Percentiles rank a stretch among this genome's conserved stretches.
These are phyloP conservation scores for Nicotiana knightiana DNA, from an alignment of 257 asterid species.

Conservation along the genomic window DNA sequence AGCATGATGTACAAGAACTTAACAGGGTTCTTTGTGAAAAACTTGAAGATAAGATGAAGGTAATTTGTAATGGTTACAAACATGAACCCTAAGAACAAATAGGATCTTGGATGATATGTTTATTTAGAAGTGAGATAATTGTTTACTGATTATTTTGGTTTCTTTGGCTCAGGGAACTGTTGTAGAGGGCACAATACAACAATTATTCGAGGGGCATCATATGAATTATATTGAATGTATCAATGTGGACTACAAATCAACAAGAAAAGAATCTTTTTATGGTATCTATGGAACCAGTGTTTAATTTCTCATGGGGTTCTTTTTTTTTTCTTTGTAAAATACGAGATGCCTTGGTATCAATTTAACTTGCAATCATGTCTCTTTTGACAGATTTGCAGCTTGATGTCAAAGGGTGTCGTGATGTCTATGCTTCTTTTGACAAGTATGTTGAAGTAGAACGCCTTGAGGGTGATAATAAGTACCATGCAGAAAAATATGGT, in stretches of 20 bases:
- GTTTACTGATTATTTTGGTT: background rate
- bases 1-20: constrained; percentile 86
- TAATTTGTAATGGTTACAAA: constrained; percentile 11
- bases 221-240: constrained; percentile 84
- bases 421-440: constrained; percentile 81
- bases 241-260: constrained; percentile 73
- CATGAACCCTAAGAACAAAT: background rate
- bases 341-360: background rate
- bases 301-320: background rate
- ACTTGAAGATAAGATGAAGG: constrained; percentile 92
- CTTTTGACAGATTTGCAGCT: constrained; percentile 64
- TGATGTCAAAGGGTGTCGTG: constrained; percentile 74
- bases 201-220: constrained; percentile 83
- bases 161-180: constrained; percentile 58
- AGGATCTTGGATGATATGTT: background rate
- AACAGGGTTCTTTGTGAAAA: constrained; percentile 81
- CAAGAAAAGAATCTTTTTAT: constrained; percentile 81
- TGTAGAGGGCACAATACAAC: constrained; percentile 83
- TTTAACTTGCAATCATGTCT: constrained; percentile 11
- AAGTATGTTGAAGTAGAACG: constrained; percentile 80
- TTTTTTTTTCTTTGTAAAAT: background rate
- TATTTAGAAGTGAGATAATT: background rate
- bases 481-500: constrained; percentile 68
- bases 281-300: constrained; percentile 30
- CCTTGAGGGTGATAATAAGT: constrained; percentile 77